Evolutionary conservation across 768 basidiomycete species (phyloP), one percentile per base, ranked within the genome.

Genomic region (Serendipita indica): DNA sequence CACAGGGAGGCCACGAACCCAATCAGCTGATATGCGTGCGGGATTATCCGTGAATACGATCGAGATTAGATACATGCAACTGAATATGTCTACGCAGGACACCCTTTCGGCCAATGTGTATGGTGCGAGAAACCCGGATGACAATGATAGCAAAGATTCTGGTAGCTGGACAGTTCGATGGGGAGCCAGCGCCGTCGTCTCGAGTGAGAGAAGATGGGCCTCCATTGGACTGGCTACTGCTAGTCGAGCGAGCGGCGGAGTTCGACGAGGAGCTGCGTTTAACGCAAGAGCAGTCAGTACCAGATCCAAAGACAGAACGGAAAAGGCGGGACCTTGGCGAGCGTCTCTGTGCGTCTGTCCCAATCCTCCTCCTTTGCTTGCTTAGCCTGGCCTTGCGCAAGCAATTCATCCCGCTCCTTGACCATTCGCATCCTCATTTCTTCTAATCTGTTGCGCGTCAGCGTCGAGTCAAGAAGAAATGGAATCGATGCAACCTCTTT

Each of bases 351-450:
- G 30, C 49, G 49, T 30, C n/a, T 54, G n/a, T 54, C 49, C 49
- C 49, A 54, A 28, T 54, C 49, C 32, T 93, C 89, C 73, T 87
- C 77, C 18, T 81, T 83, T 39, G 76, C 67, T 28, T 77, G 71
- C 67, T 89, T 85, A n/a, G 75, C 66, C 70, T 84, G 86, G 72
- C 84, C 86, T 67, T 86, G 78, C 66, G 84, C 89, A 59, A 90
- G 74, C 52, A 91, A 75, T 7, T 86, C 83, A 56, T 91, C 87
- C 68, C 89, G 90, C 62, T 80, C 75, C 57, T 76, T 72, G 16
- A 75, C 60, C 28, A 91, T 79, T 58, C 86, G 83, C 66, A 82
- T 86, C 64, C 77, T 79, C 66, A 67, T 78, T 61, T 77, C 77
- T 64, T 89, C 86, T 30, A 89, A 77, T 61, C 89, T 90, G 67